Percentiles rank a stretch among this genome's conserved stretches.
Evolutionary conservation across 2,329 filamentous ascomycete species (phyloP).

Genomic region (Hymenoscyphus occultus): DNA sequence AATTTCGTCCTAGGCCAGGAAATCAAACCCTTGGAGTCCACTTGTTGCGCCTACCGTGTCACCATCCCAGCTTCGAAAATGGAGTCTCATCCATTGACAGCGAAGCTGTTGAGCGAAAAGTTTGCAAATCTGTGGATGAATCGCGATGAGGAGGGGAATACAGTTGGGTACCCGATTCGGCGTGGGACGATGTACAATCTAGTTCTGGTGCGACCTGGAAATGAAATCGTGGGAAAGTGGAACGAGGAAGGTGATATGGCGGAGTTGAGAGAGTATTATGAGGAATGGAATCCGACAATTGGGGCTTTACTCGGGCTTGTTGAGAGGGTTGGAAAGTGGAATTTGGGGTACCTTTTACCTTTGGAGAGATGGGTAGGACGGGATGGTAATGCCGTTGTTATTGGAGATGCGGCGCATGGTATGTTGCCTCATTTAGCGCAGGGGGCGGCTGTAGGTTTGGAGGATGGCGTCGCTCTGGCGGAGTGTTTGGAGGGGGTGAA

Average conservation of each 20-base stretch:
- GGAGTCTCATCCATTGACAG: background rate
- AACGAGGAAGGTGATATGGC: background rate
- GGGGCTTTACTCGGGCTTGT: background rate
- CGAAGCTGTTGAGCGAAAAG: background rate
- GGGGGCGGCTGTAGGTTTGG: background rate
- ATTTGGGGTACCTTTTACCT: background rate
- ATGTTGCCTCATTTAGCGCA: background rate
- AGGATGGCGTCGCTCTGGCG: background rate
- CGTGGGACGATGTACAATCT: background rate
- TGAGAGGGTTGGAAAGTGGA: background rate
- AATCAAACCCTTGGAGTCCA: background rate
- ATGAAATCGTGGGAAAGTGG: background rate
- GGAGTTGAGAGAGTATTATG: background rate
- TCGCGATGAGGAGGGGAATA: background rate
- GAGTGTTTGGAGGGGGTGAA: background rate
- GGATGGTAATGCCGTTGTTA: background rate
- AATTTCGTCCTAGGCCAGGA: background rate
- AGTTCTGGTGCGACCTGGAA: background rate
- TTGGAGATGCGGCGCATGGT: background rate
- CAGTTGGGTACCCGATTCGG: background rate
- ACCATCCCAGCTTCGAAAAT: background rate
- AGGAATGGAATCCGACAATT: background rate
- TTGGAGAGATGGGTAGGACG: background rate
- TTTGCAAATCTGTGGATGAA: background rate
- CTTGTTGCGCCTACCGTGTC: background rate